Conservation (phyloP, 768 basidiomycete species). For the Amanita fuliginea region DNA sequence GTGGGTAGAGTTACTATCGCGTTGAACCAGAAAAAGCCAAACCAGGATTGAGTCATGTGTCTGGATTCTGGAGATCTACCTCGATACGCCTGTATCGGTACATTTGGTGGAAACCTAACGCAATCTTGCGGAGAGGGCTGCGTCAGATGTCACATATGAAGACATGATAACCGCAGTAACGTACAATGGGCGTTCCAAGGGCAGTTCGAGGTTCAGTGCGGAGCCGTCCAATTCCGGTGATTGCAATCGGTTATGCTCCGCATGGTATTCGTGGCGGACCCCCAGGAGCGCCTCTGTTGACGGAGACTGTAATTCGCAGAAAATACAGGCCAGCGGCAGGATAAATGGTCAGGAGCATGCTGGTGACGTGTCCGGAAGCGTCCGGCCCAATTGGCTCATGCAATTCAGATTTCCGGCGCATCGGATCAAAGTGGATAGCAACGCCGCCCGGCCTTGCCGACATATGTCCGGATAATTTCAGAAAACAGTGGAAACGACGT, state of each 20-base stretch:
- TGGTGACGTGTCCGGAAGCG: neutral
- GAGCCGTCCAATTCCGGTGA: neutral
- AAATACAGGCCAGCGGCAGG: neutral
- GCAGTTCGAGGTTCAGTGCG: neutral
- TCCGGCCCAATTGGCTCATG: too few relatives aligned
- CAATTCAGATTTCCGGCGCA: neutral
- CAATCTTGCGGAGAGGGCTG: neutral
- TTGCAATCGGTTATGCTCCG: constrained; percentile 1
- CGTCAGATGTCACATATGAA: constrained; percentile 1
- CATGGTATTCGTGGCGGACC: neutral
- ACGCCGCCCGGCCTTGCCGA: neutral
- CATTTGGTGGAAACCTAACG: neutral
- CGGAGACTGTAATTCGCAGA: neutral
- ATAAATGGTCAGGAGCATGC: neutral
- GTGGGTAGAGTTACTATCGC: neutral
- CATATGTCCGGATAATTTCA: neutral
- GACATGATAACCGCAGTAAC: neutral
- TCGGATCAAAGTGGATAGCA: neutral
- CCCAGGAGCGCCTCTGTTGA: neutral
- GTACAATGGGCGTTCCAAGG: neutral
- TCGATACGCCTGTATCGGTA: neutral
- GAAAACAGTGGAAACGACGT: neutral
- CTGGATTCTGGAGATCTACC: neutral
- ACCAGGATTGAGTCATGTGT: neutral
- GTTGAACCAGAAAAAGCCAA: neutral